Evolutionary conservation across 768 basidiomycete species (phyloP).

Genomic region (Austroboletus festivus): DNA sequence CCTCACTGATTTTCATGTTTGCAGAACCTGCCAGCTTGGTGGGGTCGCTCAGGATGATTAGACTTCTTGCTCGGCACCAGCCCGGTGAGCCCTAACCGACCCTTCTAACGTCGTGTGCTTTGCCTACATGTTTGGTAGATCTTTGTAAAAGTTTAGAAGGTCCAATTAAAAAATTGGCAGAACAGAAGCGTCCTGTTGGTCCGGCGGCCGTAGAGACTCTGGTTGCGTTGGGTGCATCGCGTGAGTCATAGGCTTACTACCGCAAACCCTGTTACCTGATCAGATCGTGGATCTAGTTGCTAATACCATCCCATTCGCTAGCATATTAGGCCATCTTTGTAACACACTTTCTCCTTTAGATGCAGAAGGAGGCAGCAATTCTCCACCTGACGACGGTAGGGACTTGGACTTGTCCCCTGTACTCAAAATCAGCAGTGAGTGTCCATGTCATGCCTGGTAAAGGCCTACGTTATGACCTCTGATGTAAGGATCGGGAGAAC

Average conservation of each 20-base stretch:
- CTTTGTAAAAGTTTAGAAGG: neutral
- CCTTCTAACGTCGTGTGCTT: neutral
- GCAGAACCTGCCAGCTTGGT: constrained; percentile 1
- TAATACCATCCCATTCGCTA: neutral
- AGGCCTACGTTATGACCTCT: neutral
- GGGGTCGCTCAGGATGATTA: constrained; percentile 2
- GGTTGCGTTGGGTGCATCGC: neutral
- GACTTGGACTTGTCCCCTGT: neutral
- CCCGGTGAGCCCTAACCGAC: neutral
- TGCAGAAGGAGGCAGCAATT: neutral
- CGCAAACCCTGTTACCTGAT: neutral
- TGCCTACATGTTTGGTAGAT: neutral
- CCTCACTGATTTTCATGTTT: neutral
- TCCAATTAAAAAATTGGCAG: neutral
- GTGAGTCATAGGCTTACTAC: neutral
- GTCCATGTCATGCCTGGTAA: too few relatives aligned
- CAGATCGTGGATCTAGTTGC: neutral
- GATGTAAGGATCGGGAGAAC: neutral
- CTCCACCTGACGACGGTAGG: neutral
- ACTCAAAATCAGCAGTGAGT: neutral
- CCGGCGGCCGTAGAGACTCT: constrained; percentile 5
- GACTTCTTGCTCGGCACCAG: neutral
- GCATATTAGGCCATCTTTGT: constrained; percentile 3
- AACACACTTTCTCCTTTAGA: constrained; percentile 3
- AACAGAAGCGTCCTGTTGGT: neutral